Evolutionary conservation across 345 rosid genomes (phyloP).

Genomic region (Eucalyptus leucophloia): DNA sequence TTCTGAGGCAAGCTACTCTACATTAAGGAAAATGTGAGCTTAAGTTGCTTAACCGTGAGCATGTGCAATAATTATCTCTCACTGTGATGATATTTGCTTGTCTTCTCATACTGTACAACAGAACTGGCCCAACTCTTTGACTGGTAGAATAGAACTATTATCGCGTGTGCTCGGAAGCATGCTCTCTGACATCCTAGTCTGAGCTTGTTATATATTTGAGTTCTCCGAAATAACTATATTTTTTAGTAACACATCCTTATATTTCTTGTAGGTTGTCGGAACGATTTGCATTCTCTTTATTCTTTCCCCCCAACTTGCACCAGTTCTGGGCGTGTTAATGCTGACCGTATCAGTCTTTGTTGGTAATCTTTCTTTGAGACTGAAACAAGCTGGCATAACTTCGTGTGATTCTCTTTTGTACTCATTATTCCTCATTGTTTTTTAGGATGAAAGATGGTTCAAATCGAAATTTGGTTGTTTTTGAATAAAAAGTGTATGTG

Average conservation of each 20-base stretch:
- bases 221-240: neutral
- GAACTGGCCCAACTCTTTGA: neutral
- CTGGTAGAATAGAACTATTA: neutral
- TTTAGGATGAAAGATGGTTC: neutral
- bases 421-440: neutral
- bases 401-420: neutral
- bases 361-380: conserved; percentile 34
- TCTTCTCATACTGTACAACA: neutral
- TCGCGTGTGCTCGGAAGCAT: neutral
- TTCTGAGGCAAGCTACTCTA: conserved; percentile 95
- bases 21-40: conserved; percentile 48
- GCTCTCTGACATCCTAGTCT: neutral
- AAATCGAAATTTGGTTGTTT: neutral
- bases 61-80: neutral
- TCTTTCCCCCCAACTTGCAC: conserved; percentile 86
- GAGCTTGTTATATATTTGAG: neutral
- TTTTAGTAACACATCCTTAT: neutral
- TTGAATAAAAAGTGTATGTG: neutral
- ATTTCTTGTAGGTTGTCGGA: conserved; percentile 55
- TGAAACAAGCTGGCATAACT: neutral
- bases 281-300: conserved; percentile 68
- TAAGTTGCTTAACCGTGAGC: conserved; percentile 15
- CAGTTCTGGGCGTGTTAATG: conserved; percentile 67
- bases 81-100: neutral
- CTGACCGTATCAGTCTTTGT: conserved; percentile 68